Base-by-base conservation (phyloP, 176 grass and related monocot species). In the Luzula sylvatica region DNA sequence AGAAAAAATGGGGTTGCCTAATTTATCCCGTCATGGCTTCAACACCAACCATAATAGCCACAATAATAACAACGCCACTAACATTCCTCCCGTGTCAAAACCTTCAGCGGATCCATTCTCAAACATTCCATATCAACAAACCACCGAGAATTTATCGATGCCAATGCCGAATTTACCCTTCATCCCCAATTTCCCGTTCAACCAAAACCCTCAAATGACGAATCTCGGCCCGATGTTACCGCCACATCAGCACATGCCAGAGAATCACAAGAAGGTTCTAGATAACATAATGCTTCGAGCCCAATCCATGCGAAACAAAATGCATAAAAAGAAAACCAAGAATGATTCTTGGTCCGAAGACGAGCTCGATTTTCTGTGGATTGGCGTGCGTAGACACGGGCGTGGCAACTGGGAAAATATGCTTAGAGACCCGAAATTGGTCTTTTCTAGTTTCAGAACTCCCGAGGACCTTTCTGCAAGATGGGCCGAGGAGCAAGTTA, bases 321-420 rank as follows among this genome's bases (percentile, higher is more conserved):
- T 86, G 54, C 61, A 82, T 58, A 98, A 82, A 41, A 98, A 83
- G 75, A 82, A 75, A 55, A 42, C 73, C 17, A 98, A 90, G 61
- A 25, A 46, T 57, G 81, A 90, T 59, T 67, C 71, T 71, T 98
- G 92, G 92, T 87, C 92, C 35, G 92, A 98, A 78, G 92, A 98
- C 64, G 85, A 98, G 55, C 77, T 98, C 50, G 92, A 98, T 67
- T 75, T 78, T 77, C 69, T 98, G 64, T 98, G 92, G 92, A 90
- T 98, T 63, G 86, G 92, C 55, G 92, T 98, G 47, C 81, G 92
- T 65, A 86, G 92, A 58, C 85, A 98, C 69, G 92, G 86, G 70
- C 81, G 72, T 61, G 92, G 92, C 68, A 98, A 83, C 58, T 98
- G 92, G 92, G 92, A 87, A 56, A 65, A 55, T 27, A 98, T 98